A percentile compares a stretch with the other conserved stretches of the same genome.
phyloP scores from a whole-genome alignment of 78 protist species.

The Carpediemonas membranifera region DNA sequence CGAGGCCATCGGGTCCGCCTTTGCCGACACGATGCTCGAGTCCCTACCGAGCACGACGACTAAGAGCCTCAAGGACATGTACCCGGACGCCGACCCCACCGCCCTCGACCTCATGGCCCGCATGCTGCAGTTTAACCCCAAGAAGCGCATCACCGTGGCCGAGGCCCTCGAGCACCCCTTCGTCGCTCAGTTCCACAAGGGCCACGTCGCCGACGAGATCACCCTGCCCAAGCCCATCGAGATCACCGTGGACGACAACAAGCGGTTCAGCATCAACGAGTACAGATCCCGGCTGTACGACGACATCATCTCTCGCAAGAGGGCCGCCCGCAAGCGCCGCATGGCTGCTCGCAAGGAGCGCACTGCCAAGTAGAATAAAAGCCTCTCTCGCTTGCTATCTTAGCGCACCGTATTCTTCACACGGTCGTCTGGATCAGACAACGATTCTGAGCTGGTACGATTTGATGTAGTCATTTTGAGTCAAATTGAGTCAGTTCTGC shows the following conservation, averaged over 20 bases:
- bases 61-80: constrained; percentile 37
- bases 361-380: too few species aligned
- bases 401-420: too few species aligned
- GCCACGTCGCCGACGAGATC: neutral
- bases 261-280: too few species aligned
- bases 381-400: too few species aligned
- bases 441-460: too few species aligned
- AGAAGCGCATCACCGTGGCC: constrained; percentile 36
- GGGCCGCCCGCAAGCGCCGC: too few species aligned
- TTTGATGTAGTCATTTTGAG: too few species aligned
- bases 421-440: too few species aligned
- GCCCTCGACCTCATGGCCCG: constrained; percentile 74
- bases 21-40: constrained; percentile 76
- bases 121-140: constrained; percentile 82
- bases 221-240: neutral
- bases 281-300: neutral
- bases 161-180: neutral
- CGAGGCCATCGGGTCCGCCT: constrained; percentile 60
- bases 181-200: neutral
- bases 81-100: constrained; percentile 75
- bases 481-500: too few species aligned
- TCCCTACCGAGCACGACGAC: constrained; percentile 37
- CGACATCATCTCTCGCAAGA: neutral
- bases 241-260: too few species aligned
- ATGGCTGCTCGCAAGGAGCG: too few species aligned